Conservation (phyloP, 1,139 yeast genomes). For the Pichia sp. region DNA sequence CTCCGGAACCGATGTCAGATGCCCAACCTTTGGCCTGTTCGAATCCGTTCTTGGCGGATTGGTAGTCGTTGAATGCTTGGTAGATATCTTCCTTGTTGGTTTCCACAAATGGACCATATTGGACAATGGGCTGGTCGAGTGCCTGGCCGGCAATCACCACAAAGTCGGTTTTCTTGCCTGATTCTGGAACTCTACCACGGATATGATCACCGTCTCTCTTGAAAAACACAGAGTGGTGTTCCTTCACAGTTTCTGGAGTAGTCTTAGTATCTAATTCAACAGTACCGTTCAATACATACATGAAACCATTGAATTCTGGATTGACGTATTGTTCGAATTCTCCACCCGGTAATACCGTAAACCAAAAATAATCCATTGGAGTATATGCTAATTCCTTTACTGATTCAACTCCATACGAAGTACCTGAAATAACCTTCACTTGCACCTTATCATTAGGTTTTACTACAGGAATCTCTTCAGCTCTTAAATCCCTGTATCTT, state of each 20-base stretch:
- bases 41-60: conserved; percentile 63
- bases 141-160: conserved; percentile 73
- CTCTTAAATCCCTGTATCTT: conserved; percentile 71
- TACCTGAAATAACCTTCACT: conserved; percentile 75
- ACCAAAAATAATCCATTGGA: conserved; percentile 74
- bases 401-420: conserved; percentile 68
- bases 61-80: conserved; percentile 67
- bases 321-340: conserved; percentile 58
- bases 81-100: conserved; percentile 55
- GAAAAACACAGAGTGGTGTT: conserved; percentile 56
- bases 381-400: conserved; percentile 76
- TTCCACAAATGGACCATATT: conserved; percentile 88
- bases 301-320: conserved; percentile 60
- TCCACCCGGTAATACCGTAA: conserved; percentile 63
- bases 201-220: conserved; percentile 58
- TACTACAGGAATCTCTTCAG: conserved; percentile 64
- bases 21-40: conserved; percentile 66
- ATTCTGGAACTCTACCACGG: conserved; percentile 43
- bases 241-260: conserved; percentile 29
- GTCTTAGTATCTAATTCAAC: conserved; percentile 42
- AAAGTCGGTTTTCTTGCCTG: conserved; percentile 42
- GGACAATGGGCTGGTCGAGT: conserved; percentile 71
- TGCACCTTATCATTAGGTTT: conserved; percentile 61
- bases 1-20: conserved; percentile 60
- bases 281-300: conserved; percentile 61